phyloP scores from a whole-genome alignment of 345 rosid species.

The Arabis alpina region DNA sequence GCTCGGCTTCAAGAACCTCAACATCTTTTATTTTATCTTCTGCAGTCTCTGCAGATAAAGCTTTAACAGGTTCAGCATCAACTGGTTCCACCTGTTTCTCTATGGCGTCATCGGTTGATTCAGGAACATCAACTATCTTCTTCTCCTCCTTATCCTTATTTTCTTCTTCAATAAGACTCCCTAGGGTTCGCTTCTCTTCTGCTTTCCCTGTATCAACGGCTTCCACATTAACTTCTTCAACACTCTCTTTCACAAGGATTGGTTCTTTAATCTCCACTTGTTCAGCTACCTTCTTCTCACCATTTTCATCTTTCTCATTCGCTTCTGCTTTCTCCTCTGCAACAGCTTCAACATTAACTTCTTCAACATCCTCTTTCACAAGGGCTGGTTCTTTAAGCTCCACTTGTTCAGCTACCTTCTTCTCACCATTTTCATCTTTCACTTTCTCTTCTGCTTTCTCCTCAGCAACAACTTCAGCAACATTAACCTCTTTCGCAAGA shows the following conservation, averaged over 20 bases:
- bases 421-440: no score
- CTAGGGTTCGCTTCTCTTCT: constrained; percentile 25
- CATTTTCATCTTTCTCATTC: no score
- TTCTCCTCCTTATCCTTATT: constrained; percentile 31
- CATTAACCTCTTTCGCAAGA: constrained; percentile 11
- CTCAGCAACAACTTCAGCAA: constrained; percentile 7
- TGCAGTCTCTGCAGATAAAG: constrained; percentile 28
- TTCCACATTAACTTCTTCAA: not conserved
- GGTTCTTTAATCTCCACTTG: constrained; percentile 4
- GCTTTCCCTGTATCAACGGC: constrained; percentile 15
- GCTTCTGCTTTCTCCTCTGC: no score
- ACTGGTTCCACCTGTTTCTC: constrained; percentile 34
- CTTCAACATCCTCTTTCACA: constrained; percentile 9
- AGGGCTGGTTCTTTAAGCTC: constrained; percentile 19
- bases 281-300: no score
- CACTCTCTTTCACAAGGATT: constrained; percentile 10
- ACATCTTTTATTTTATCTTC: constrained; percentile 25
- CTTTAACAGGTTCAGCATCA: constrained; percentile 30
- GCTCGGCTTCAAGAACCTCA: constrained; percentile 26
- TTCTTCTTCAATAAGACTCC: constrained; percentile 18
- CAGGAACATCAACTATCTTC: constrained; percentile 19
- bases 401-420: no score
- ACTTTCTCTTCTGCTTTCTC: no score
- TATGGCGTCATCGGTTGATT: constrained; percentile 21
- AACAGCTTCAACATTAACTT: constrained; percentile 1